Conservation (phyloP, 1,284 basidiomycete species). For the Prillingera fragicola region DNA sequence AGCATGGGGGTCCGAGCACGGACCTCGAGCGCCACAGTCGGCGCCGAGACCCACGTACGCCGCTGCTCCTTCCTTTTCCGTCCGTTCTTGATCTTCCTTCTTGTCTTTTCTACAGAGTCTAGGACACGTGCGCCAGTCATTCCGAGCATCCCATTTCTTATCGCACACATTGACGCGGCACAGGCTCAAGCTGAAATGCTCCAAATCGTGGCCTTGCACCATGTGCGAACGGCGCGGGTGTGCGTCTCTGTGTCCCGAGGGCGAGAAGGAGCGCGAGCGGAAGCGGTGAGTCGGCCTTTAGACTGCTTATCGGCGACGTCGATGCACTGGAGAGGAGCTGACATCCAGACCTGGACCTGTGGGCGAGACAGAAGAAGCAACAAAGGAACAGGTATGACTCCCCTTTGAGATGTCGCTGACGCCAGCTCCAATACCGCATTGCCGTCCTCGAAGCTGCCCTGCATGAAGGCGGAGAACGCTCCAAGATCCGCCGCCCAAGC, state of each 20-base stretch:
- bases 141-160: not conserved
- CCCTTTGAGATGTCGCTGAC: no score
- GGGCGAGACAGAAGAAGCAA: not conserved
- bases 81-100: not conserved
- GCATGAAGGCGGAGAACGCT: not conserved
- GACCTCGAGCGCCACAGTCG: no score
- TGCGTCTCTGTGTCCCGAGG: slow-evolving; percentile 12
- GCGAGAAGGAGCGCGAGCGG: slow-evolving; percentile 12
- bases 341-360: not conserved
- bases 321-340: not conserved
- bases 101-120: not conserved
- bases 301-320: no score
- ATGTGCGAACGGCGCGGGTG: slow-evolving; percentile 13
- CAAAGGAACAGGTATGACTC: not conserved
- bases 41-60: no score
- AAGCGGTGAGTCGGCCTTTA: not conserved
- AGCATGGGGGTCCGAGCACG: no score
- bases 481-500: not conserved
- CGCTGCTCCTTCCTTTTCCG: no score
- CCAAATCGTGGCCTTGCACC: slow-evolving; percentile 18
- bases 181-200: slow-evolving; percentile 21
- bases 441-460: slow-evolving; percentile 5
- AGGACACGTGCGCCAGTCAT: not conserved
- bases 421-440: slow-evolving; percentile 3
- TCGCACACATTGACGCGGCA: slow-evolving; percentile 1